These are phyloP conservation scores for Brassica carinata DNA, from an alignment of 345 rosid species.

Conservation along the genomic window DNA sequence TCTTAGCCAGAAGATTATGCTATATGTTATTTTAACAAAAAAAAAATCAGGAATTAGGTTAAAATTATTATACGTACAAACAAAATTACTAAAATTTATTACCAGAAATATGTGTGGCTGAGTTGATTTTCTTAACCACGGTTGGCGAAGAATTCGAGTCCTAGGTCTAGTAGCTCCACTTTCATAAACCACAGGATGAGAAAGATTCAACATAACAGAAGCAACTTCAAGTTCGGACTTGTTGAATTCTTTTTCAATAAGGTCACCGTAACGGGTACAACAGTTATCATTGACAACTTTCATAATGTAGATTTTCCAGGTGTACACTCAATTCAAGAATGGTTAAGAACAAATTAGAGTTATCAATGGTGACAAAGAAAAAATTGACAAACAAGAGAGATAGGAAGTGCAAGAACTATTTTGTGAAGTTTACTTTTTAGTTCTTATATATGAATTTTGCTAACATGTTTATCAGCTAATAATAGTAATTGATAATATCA, in stretches of 20 bases:
- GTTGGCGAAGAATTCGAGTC: neutral
- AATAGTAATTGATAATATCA: neutral
- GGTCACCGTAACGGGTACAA: neutral
- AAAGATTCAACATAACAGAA: neutral
- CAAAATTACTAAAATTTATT: neutral
- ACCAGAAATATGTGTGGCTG: too few relatives aligned
- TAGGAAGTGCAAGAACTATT: neutral
- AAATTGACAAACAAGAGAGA: neutral
- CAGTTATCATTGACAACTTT: neutral
- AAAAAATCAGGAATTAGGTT: neutral
- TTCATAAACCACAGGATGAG: neutral
- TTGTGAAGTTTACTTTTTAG: neutral
- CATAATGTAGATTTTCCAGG: neutral
- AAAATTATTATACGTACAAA: neutral
- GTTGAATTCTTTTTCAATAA: neutral
- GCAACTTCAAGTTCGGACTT: neutral
- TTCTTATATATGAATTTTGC: neutral
- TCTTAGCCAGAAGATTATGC: neutral
- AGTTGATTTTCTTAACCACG: neutral
- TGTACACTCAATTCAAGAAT: neutral
- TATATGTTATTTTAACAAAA: too few relatives aligned
- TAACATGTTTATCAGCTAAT: neutral
- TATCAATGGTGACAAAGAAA: neutral
- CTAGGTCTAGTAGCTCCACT: neutral
- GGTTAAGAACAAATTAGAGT: neutral